These are phyloP conservation scores for Pythium insidiosum DNA, from an alignment of 352 stramenopile genomes.

Conservation along the genomic window DNA sequence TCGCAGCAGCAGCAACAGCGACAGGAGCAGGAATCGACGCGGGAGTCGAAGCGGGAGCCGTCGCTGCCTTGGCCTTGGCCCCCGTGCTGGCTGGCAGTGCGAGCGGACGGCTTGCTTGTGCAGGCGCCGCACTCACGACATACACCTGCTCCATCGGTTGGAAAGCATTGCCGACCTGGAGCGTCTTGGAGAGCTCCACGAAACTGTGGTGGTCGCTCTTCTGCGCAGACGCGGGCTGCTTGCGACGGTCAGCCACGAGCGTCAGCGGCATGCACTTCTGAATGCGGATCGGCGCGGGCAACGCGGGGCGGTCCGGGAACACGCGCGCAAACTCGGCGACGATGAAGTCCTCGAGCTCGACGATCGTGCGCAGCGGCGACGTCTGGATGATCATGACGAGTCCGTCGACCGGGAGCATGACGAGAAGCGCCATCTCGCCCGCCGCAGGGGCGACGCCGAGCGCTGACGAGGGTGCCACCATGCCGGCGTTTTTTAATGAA, in stretches of 20 bases:
- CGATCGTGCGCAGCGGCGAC: constrained; percentile 30
- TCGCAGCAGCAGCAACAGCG: no score
- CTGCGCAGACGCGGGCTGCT: constrained; percentile 11
- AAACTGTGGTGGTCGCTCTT: constrained; percentile 29
- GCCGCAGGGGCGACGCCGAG: background rate
- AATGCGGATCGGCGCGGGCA: constrained; percentile 47
- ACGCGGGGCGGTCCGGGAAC: constrained; percentile 37
- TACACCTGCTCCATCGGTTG: constrained; percentile 77
- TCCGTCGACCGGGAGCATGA: constrained; percentile 57
- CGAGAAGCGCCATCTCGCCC: constrained; percentile 61
- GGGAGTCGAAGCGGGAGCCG: no score
- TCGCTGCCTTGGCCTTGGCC: constrained; percentile 4
- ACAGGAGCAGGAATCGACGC: no score
- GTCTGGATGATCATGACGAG: constrained; percentile 62
- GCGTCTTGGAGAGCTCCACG: constrained; percentile 71
- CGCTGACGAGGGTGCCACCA: no score
- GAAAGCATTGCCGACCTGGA: constrained; percentile 71
- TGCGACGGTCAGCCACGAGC: constrained; percentile 40
- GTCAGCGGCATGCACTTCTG: constrained; percentile 61
- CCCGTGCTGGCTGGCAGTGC: constrained; percentile 1
- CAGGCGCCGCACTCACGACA: constrained; percentile 29
- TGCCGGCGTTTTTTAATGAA: no score
- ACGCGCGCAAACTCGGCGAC: constrained; percentile 52
- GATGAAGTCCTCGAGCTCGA: constrained; percentile 54
- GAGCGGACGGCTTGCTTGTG: constrained; percentile 7